phyloP scores from a whole-genome alignment of 2,329 filamentous ascomycete genomes.

The Cercospora sp. region DNA sequence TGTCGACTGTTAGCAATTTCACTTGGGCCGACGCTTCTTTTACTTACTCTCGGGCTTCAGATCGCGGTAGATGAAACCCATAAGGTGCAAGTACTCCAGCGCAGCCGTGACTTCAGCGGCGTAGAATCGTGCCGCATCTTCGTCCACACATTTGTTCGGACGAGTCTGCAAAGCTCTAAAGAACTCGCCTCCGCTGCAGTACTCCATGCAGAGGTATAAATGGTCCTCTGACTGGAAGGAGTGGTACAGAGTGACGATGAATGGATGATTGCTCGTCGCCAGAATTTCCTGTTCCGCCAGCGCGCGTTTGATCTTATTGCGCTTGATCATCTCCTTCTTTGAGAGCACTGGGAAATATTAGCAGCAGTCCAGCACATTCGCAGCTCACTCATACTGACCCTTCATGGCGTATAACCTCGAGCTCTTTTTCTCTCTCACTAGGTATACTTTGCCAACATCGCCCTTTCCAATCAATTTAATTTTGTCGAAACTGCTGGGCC shows the following conservation, averaged over 20 bases:
- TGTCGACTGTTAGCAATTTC: slow-evolving; percentile 41
- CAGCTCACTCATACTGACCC: slow-evolving; percentile 57
- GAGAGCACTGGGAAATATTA: slow-evolving; percentile 69
- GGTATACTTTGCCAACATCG: slow-evolving; percentile 96
- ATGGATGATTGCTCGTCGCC: slow-evolving; percentile 97
- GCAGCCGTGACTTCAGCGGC: slow-evolving; percentile 96
- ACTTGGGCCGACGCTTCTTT: not conserved
- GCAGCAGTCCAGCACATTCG: not conserved
- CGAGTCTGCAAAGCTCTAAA: slow-evolving; percentile 94
- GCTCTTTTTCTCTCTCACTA: slow-evolving; percentile 98
- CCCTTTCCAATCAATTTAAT: slow-evolving; percentile 99
- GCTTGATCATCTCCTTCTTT: slow-evolving; percentile 99
- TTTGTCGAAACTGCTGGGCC: slow-evolving; percentile 95
- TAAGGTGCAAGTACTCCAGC: slow-evolving; percentile 92
- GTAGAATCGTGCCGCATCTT: slow-evolving; percentile 96
- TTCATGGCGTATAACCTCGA: slow-evolving; percentile 97
- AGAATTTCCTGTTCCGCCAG: slow-evolving; percentile 97
- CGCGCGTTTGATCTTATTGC: slow-evolving; percentile 99
- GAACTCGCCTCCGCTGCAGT: slow-evolving; percentile 98
- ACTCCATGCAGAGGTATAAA: slow-evolving; percentile 99
- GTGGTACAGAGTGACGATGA: slow-evolving; percentile 97
- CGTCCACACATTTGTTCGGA: slow-evolving; percentile 93
- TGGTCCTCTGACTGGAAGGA: slow-evolving; percentile 99
- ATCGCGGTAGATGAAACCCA: slow-evolving; percentile 99
- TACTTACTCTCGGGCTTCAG: slow-evolving; percentile 90